phyloP scores from a whole-genome alignment of 495 filamentous ascomycete genomes.

The Penicillium goetzii region DNA sequence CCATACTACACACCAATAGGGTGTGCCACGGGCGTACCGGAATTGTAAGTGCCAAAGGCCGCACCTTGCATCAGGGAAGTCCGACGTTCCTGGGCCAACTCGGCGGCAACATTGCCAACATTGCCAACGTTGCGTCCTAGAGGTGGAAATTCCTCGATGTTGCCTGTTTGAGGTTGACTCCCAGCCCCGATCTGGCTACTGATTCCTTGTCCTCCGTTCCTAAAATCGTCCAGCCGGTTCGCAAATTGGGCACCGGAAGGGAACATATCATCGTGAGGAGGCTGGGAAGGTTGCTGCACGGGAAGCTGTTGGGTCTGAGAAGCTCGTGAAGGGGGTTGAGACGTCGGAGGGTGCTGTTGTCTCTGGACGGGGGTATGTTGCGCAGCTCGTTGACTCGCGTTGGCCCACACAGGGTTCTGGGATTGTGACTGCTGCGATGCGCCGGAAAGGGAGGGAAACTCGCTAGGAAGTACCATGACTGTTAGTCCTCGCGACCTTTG shows the following conservation, averaged over 20 bases:
- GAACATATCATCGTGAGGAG: slow-evolving; percentile 59
- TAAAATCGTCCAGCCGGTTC: slow-evolving; percentile 59
- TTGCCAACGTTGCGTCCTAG: slow-evolving; percentile 65
- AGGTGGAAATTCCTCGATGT: slow-evolving; percentile 84
- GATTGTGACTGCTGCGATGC: slow-evolving; percentile 66
- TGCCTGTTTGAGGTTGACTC: slow-evolving; percentile 66
- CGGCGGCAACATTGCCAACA: slow-evolving; percentile 56
- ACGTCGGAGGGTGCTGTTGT: slow-evolving; percentile 60
- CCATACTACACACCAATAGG: slow-evolving; percentile 22
- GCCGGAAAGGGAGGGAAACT: slow-evolving; percentile 83
- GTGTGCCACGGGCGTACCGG: slow-evolving; percentile 38
- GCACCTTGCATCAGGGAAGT: slow-evolving; percentile 66
- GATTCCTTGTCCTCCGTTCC: slow-evolving; percentile 64
- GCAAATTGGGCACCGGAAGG: slow-evolving; percentile 57
- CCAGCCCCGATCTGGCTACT: slow-evolving; percentile 56
- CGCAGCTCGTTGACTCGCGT: slow-evolving; percentile 56
- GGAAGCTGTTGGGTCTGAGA: slow-evolving; percentile 56
- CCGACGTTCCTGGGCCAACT: slow-evolving; percentile 69
- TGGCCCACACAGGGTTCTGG: slow-evolving; percentile 71
- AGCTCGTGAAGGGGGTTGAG: slow-evolving; percentile 50
- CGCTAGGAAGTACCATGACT: slow-evolving; percentile 50
- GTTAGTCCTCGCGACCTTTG: slow-evolving; percentile 24
- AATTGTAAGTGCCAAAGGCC: slow-evolving; percentile 61
- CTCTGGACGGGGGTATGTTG: slow-evolving; percentile 69
- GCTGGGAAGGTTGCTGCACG: slow-evolving; percentile 63